Evolutionary conservation across 2,329 filamentous ascomycete species (phyloP), one percentile per base, ranked within the genome.

Genomic region (Tolypocladium inflatum): DNA sequence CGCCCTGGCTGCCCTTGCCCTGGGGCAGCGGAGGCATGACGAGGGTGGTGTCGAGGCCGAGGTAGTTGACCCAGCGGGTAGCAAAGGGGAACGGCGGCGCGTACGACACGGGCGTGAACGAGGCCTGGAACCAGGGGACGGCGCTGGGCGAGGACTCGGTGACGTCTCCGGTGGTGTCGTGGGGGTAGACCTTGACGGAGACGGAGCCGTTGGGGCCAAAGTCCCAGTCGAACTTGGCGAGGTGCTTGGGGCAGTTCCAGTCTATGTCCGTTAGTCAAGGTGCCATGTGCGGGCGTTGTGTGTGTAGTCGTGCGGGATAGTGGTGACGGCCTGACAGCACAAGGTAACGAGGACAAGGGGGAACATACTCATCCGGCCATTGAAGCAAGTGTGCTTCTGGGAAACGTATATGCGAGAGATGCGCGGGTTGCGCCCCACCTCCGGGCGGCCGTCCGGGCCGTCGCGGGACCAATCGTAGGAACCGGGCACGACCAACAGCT

Each of bases 321-420:
- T 30, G 54, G 23, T 8, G 50, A 37, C 50, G 2, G 21, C 33
- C 26, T 50, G 15, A 8, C 21, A 26, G 39, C 21, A 19, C 21
- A 33, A 9, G 7, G 7, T 19, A 30, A 17, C 17, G 54, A 21
- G 17, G 35, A 35, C 11, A 4, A 10, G 8, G 4, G 26, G 10
- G 4, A 42, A 67, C 72, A 64, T 63, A 80, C 78, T 80, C 38
- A 69, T 74, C 43, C 80, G 68, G 10, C 80, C 80, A 58, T 83
- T 82, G 68, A 76, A 82, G 61, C 76, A 78, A 0, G 78, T 80
- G 26, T 77, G 64, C 61, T 77, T 76, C 60, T 80, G 76, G 23
- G 78, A 81, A 17, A 83, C 80, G 62, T 82, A 83, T 13, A 82
- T 79, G 26, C 79, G 73, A n/a, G 79, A 80, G 62, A 81, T 75